These are phyloP conservation scores for Berkeleyomyces basicola DNA, from an alignment of 2,329 filamentous ascomycete species.

Conservation along the genomic window DNA sequence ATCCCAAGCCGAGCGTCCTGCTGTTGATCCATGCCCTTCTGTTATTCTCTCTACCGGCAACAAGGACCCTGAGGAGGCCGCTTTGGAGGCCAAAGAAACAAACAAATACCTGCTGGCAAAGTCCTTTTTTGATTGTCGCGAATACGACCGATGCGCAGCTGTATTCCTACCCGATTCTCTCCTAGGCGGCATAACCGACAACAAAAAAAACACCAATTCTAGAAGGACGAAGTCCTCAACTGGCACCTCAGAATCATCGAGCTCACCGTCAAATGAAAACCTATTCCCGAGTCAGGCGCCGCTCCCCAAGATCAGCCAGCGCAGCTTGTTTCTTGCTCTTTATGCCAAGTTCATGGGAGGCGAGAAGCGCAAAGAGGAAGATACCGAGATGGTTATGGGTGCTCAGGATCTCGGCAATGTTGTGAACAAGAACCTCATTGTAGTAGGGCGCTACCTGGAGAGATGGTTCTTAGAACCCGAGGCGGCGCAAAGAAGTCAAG, in stretches of 20 bases:
- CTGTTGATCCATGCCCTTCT: slow-evolving; percentile 25
- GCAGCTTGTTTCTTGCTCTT: slow-evolving; percentile 76
- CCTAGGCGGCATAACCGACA: slow-evolving; percentile 45
- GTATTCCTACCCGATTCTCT: slow-evolving; percentile 74
- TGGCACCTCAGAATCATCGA: neutral
- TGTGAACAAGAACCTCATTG: slow-evolving; percentile 67
- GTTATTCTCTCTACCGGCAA: slow-evolving; percentile 35
- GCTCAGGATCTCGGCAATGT: slow-evolving; percentile 77
- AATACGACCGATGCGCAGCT: slow-evolving; percentile 84
- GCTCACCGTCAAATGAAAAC: slow-evolving; percentile 14
- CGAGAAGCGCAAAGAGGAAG: slow-evolving; percentile 91
- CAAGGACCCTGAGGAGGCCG: slow-evolving; percentile 53
- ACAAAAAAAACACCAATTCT: slow-evolving; percentile 26
- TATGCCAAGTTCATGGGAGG: slow-evolving; percentile 89
- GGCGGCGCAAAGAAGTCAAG: slow-evolving; percentile 50
- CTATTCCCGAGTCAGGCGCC: slow-evolving; percentile 16
- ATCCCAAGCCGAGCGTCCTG: slow-evolving; percentile 19
- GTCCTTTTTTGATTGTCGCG: slow-evolving; percentile 84
- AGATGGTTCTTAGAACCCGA: slow-evolving; percentile 61
- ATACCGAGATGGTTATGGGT: slow-evolving; percentile 92
- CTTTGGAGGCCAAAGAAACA: slow-evolving; percentile 61
- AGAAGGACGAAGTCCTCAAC: slow-evolving; percentile 13
- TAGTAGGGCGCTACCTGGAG: slow-evolving; percentile 59
- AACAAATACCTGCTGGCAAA: slow-evolving; percentile 81
- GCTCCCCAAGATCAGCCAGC: slow-evolving; percentile 58